Conservation (phyloP, 345 rosid species). For the Eutrema heterophyllum region DNA sequence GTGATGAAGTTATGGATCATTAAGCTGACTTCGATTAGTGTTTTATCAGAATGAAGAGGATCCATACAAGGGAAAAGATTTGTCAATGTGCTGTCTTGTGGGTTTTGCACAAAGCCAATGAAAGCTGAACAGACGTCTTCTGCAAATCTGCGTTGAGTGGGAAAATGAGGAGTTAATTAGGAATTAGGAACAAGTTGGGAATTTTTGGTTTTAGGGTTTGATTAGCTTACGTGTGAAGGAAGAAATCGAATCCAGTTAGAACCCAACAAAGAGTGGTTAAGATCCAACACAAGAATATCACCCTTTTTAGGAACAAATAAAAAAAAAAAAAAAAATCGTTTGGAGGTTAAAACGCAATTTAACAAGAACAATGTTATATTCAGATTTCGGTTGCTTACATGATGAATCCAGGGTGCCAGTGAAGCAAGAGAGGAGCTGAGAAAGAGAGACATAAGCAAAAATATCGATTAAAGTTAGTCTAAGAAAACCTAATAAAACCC, state of each 20-base stretch:
- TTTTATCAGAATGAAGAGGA: constrained; percentile 33
- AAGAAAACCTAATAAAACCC: neutral
- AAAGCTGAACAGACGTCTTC: constrained; percentile 58
- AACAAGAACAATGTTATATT: neutral
- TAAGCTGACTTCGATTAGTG: constrained; percentile 37
- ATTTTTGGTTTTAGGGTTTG: neutral
- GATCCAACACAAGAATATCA: constrained; percentile 65
- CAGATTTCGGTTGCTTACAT: constrained; percentile 35
- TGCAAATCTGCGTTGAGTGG: constrained; percentile 40
- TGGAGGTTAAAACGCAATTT: neutral
- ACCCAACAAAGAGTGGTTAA: constrained; percentile 54
- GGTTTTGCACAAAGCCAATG: constrained; percentile 41
- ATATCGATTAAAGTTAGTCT: neutral
- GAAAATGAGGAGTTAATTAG: neutral
- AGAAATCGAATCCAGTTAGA: constrained; percentile 63
- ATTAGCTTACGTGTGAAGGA: constrained; percentile 52
- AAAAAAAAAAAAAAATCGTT: neutral
- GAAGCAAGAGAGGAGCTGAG: constrained; percentile 52
- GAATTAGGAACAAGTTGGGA: neutral
- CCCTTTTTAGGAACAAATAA: constrained; percentile 33
- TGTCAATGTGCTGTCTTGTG: constrained; percentile 39
- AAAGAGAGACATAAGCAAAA: constrained; percentile 4
- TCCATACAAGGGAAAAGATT: constrained; percentile 50
- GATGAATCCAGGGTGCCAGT: constrained; percentile 65
- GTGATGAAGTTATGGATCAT: constrained; percentile 41